These are phyloP conservation scores for Begonia fuchsioides DNA, from an alignment of 306 rosid species.

Conservation along the genomic window DNA sequence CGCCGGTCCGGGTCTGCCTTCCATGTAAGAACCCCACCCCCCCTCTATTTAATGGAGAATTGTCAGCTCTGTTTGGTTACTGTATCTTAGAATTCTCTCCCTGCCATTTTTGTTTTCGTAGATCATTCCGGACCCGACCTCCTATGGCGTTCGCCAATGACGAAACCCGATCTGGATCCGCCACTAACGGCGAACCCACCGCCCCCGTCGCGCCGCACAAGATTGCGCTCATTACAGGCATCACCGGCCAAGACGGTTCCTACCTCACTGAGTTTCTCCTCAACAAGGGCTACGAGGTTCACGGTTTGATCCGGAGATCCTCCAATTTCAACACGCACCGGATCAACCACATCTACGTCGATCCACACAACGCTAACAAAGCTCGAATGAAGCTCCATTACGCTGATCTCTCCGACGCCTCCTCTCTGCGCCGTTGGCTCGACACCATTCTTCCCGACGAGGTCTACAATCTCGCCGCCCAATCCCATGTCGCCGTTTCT, in stretches of 20 bases:
- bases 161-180: conserved; percentile 28
- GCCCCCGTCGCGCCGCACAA: conserved; percentile 14
- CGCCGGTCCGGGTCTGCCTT: no score
- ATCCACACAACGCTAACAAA: conserved; percentile 94
- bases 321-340: conserved; percentile 96
- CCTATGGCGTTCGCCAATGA: conserved; percentile 47
- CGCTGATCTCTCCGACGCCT: conserved; percentile 93
- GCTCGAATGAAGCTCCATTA: conserved; percentile 98
- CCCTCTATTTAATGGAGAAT: no score
- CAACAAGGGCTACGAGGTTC: conserved; percentile 72
- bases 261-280: conserved; percentile 90
- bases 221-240: conserved; percentile 87
- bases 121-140: not conserved
- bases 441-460: conserved; percentile 80
- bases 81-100: no score
- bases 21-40: no score
- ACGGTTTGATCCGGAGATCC: conserved; percentile 90
- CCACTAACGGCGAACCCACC: conserved; percentile 23
- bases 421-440: conserved; percentile 99
- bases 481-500: conserved; percentile 94
- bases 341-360: conserved; percentile 96
- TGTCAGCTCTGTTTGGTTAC: no score
- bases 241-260: conserved; percentile 95
- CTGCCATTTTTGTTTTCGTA: no score
- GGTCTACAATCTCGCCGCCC: conserved; percentile 97